Base-by-base conservation (phyloP, 2,329 filamentous ascomycete species). In the Acephala macrosclerotiorum region DNA sequence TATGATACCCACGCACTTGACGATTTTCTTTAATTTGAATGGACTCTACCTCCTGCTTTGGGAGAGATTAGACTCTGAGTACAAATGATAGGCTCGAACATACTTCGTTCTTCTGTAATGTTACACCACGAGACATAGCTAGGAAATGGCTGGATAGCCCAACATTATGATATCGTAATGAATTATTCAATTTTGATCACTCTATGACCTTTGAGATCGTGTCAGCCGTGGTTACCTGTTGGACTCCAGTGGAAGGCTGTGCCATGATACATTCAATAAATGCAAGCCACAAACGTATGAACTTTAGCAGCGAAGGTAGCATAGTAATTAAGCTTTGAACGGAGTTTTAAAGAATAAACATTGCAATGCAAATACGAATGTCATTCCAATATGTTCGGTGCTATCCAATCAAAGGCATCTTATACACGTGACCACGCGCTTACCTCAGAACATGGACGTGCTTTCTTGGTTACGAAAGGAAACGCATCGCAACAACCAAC, bases 1-100 rank as follows among this genome's bases (percentile, higher is more conserved):
- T 77, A 75, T 77, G 73, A 77, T 67, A 67, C 60, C 57, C 68
- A 72, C 58, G 70, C 60, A 53, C 49, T 65, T 74, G 69, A 75
- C 66, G 71, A 67, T 64, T 71, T 70, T 68, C 51, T 69, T 53
- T 73, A 66, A 55, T 57, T 33, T 26, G 22, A 33, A 58, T 59
- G 61, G 29, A 45, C 63, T 53, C 49, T 53, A 25, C 49, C 22
- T 53, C 25, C 25, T 16, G 14, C 7, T 53, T 33, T 26, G 9
- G 26, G 49, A 29, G 22, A 33, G n/a, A 49, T 51, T 29, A 56
- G 26, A 26, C 26, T 16, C 53, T 45, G 61, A n/a, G 55, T 22
- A 25, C 40, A 49, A 20, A 45, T 51, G 40, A 57, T 49, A 36
- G 60, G n/a, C 25, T 53, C 38, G 22, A 26, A 56, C 53, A 33